Evolutionary conservation across 75 land plant species (phyloP).

Genomic region (Sequoia sempervirens): DNA sequence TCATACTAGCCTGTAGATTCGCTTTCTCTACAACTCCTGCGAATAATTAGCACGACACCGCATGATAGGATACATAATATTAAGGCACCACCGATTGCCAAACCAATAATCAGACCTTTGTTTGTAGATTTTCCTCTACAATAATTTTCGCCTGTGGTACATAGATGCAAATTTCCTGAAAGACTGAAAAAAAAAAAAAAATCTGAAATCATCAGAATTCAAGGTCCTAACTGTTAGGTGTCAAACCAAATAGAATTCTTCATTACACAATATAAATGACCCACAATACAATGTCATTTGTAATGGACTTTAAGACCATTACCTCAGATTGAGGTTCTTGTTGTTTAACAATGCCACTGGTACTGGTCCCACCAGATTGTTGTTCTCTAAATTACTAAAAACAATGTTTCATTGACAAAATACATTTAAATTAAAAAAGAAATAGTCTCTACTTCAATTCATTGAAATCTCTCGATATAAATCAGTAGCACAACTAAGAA

Average conservation of each 20-base stretch:
- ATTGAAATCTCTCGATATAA: background rate
- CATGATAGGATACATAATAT: background rate
- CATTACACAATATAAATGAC: background rate
- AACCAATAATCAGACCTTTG: background rate
- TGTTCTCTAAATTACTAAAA: constrained; percentile 12
- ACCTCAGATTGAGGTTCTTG: background rate
- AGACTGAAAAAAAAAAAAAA: background rate
- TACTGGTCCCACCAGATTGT: constrained; percentile 20
- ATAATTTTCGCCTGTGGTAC: background rate
- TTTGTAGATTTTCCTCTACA: background rate
- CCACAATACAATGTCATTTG: background rate
- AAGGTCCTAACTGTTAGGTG: too few species aligned
- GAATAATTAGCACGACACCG: background rate
- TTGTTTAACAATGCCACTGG: constrained; percentile 15
- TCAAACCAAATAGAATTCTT: too few species aligned
- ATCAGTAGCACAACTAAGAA: too few species aligned
- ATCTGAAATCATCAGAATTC: background rate
- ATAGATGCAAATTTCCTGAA: background rate
- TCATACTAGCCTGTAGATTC: background rate
- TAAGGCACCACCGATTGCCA: background rate
- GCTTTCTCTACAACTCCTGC: background rate
- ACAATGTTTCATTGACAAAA: background rate
- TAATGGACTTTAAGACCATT: background rate
- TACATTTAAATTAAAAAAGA: background rate
- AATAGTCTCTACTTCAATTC: background rate